Evolutionary conservation across 2,329 filamentous ascomycete genomes (phyloP), one percentile per base, ranked within the genome.

Genomic region (Pseudogymnoascus pannorum): DNA sequence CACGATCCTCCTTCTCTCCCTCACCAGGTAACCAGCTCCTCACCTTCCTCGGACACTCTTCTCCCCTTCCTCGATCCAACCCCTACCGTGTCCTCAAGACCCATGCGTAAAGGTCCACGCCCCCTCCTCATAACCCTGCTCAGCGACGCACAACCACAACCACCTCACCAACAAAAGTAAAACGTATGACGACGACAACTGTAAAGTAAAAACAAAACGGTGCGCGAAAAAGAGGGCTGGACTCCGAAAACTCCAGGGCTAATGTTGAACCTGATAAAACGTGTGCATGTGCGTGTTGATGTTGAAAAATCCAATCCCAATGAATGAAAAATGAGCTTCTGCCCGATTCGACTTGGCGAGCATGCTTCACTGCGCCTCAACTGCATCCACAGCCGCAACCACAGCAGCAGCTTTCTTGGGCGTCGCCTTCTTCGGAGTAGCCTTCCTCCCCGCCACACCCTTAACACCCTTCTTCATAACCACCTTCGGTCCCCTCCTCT

Each of bases 231-330:
- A 48, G 4, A 14, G 3, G 36, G 40, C 11, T 4, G 16, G 11
- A 51, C 44, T 51, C 44, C 44, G 22, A 51, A 48, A 48, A 51
- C 44, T 51, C 44, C 44, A 51, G 44, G 44, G 44, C 44, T 51
- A 51, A 48, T 51, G 44, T 51, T 51, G 44, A 51, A 51, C 44
- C 44, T 51, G 24, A 51, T 29, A 18, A n/a, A n/a, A 51, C n/a
- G n/a, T 26, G 44, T 29, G 42, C 14, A 14, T 48, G 42, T 48
- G 42, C 14, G 14, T 26, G 40, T 48, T 48, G 42, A 51, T 51
- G 44, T 51, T 51, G 44, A 51, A 51, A 51, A 51, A 7, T 3
- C 35, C 4, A 38, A 16, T 16, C 5, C 4, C 18, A 22, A 44
- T 44, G 20, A 44, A 44, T 22, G 11, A 14, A 22, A 22, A n/a